phyloP scores from a whole-genome alignment of 306 rosid genomes.

The Casuarina cunninghamiana region DNA sequence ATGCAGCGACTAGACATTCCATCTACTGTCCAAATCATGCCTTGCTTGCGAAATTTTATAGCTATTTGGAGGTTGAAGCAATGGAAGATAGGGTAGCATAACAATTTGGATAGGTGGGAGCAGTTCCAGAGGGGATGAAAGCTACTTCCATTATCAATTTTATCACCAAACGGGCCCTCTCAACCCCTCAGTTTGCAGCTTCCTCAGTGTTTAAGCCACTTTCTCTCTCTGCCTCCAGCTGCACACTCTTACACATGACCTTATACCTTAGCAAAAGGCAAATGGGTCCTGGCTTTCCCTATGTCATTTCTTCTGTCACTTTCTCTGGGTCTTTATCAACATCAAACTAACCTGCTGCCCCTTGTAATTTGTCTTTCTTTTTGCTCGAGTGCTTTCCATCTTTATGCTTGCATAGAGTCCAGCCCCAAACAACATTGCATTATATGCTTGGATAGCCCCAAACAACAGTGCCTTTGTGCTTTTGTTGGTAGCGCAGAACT shows the following conservation, averaged over 20 bases:
- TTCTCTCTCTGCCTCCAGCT: conserved; percentile 32
- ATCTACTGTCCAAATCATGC: conserved; percentile 45
- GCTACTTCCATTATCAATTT: conserved; percentile 56
- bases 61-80: conserved; percentile 48
- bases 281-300: conserved; percentile 51
- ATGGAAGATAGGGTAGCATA: conserved; percentile 39
- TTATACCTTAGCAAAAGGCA: conserved; percentile 38
- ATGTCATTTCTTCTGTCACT: conserved; percentile 42
- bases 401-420: conserved; percentile 31
- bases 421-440: conserved; percentile 7
- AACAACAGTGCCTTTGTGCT: too few species aligned
- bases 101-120: conserved; percentile 44
- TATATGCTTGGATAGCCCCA: too few species aligned
- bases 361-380: conserved; percentile 21
- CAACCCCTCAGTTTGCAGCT: conserved; percentile 4
- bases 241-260: conserved; percentile 32
- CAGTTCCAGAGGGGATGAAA: conserved; percentile 72
- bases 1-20: conserved; percentile 32
- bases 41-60: conserved; percentile 45
- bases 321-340: conserved; percentile 45
- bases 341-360: conserved; percentile 34
- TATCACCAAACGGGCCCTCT: conserved; percentile 41
- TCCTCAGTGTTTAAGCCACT: conserved; percentile 28
- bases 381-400: conserved; percentile 40
- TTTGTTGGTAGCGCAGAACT: background rate